Evolutionary conservation across 2,329 filamentous ascomycete species (phyloP).

Genomic region (Fusarium equiseti): DNA sequence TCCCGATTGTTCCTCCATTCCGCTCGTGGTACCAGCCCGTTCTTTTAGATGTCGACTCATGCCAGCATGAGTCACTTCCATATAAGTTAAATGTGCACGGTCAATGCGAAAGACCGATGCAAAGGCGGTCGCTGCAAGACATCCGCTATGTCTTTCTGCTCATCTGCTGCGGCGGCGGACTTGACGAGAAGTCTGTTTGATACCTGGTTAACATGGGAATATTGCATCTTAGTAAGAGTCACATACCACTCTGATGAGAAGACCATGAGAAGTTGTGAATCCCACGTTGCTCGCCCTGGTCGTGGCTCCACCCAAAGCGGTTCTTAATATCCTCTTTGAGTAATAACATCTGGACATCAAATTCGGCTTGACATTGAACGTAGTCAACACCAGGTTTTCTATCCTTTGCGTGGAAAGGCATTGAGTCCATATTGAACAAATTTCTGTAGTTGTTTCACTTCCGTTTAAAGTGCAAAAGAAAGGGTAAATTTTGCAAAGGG

Average conservation of each 20-base stretch:
- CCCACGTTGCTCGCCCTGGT: not conserved
- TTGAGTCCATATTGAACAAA: not conserved
- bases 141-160: not conserved
- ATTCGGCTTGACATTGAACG: conserved; percentile 1
- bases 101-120: rapidly evolving
- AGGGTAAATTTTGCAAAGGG: not conserved
- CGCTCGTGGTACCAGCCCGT: too few relatives aligned
- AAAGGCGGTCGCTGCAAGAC: not conserved
- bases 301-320: conserved; percentile 5
- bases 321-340: conserved; percentile 5
- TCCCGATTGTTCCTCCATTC: not conserved
- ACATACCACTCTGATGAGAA: not conserved
- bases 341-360: conserved; percentile 1
- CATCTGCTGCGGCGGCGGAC: not conserved
- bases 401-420: not conserved
- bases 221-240: not conserved
- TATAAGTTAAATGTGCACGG: not conserved
- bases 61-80: not conserved
- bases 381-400: conserved; percentile 9
- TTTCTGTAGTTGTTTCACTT: not conserved
- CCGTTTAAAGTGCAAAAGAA: not conserved
- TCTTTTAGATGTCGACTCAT: too few relatives aligned
- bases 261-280: not conserved
- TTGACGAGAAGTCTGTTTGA: not conserved
- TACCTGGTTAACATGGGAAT: not conserved